These are phyloP conservation scores for Coniferiporia weirii DNA, from an alignment of 1,284 basidiomycete species.

Conservation along the genomic window DNA sequence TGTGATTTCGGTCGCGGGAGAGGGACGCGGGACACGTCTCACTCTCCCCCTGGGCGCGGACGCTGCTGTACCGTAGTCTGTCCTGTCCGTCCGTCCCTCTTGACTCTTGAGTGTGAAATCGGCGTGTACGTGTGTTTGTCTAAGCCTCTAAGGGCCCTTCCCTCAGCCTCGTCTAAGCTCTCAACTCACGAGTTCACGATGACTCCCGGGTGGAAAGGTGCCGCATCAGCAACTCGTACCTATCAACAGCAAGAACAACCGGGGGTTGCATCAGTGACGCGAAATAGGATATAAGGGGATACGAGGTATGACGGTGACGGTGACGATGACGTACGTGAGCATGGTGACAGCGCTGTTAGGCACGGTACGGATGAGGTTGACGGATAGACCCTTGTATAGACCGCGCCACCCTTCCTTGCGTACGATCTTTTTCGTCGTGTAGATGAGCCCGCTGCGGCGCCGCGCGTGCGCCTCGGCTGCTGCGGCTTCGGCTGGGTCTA, in stretches of 20 bases:
- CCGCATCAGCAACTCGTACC: conserved; percentile 67
- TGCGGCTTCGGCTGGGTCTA: neutral
- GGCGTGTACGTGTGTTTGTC: too few relatives aligned
- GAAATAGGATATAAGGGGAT: too few relatives aligned
- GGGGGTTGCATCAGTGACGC: neutral
- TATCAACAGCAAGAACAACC: conserved; percentile 23
- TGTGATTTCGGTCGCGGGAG: too few relatives aligned
- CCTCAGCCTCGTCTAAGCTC: too few relatives aligned
- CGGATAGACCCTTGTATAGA: conserved; percentile 84
- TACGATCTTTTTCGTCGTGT: conserved; percentile 70
- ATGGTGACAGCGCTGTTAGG: conserved; percentile 93
- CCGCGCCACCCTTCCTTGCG: conserved; percentile 80
- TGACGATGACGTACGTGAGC: conserved; percentile 75
- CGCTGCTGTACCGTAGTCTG: too few relatives aligned
- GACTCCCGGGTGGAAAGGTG: conserved; percentile 38
- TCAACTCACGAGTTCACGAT: neutral
- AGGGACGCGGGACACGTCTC: too few relatives aligned
- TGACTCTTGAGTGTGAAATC: too few relatives aligned
- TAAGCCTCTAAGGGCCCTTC: too few relatives aligned
- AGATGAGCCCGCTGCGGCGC: conserved; percentile 57
- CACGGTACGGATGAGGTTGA: conserved; percentile 89
- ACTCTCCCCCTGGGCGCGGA: too few relatives aligned
- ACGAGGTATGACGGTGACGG: too few relatives aligned
- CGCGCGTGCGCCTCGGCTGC: conserved; percentile 24
- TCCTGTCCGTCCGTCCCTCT: too few relatives aligned